A percentile compares a stretch with the other conserved stretches of the same genome.
Evolutionary conservation across 768 basidiomycete genomes (phyloP).

Genomic region (Lyophyllum shimeji): DNA sequence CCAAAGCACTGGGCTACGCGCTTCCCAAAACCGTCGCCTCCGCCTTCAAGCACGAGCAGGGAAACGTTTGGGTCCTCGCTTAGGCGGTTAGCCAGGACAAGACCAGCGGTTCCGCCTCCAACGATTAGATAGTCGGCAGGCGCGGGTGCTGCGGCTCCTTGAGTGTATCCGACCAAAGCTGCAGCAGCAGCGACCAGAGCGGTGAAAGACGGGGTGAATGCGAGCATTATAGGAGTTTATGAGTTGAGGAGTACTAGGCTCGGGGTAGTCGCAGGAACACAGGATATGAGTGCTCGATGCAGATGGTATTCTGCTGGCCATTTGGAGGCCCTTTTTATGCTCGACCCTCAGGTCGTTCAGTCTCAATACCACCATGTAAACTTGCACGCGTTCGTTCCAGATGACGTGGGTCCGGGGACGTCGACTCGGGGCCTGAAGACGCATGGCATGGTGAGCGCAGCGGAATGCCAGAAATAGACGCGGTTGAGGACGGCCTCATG

Average conservation of each 20-base stretch:
- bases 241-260: not conserved
- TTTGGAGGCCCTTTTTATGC: not conserved
- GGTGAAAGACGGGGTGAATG: not conserved
- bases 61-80: too few species aligned
- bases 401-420: not conserved
- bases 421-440: not conserved
- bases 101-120: too few species aligned
- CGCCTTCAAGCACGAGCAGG: not conserved
- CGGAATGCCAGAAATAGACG: not conserved
- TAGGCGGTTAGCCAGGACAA: too few species aligned
- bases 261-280: too few species aligned
- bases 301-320: not conserved
- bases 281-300: not conserved
- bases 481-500: not conserved
- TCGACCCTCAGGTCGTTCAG: not conserved
- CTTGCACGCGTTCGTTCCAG: not conserved
- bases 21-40: not conserved
- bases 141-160: not conserved
- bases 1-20: not conserved
- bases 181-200: not conserved
- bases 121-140: too few species aligned
- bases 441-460: not conserved
- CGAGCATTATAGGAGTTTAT: not conserved
- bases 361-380: not conserved
- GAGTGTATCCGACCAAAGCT: not conserved